Conservation (phyloP, 768 basidiomycete genomes). For the Tricholoma bakamatsutake region DNA sequence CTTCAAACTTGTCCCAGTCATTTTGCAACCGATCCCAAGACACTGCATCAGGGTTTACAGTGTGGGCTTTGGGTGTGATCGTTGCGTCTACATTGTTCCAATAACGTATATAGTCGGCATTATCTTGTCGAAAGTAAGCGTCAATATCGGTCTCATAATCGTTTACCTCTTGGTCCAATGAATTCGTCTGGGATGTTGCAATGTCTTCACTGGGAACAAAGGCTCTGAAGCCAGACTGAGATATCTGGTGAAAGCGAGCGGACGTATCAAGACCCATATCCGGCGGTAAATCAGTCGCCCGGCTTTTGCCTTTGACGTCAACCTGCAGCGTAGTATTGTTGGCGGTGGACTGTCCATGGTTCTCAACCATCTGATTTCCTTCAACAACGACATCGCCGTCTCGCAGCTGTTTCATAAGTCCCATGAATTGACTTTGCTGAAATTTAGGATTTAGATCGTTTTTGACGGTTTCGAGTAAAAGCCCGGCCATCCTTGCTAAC, state of each 20-base stretch:
- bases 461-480: constrained; percentile 70
- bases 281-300: constrained; percentile 29
- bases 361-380: constrained; percentile 71
- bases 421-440: constrained; percentile 76
- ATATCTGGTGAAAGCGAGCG: background rate
- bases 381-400: constrained; percentile 76
- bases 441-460: constrained; percentile 82
- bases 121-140: constrained; percentile 67
- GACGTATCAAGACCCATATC: background rate
- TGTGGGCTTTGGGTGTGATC: constrained; percentile 8
- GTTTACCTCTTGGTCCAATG: background rate
- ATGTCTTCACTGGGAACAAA: background rate
- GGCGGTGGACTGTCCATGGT: constrained; percentile 26
- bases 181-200: background rate
- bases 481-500: constrained; percentile 74
- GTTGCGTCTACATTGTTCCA: constrained; percentile 43
- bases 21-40: constrained; percentile 66
- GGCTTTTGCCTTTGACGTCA: constrained; percentile 69
- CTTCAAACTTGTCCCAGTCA: constrained; percentile 82
- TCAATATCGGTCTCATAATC: constrained; percentile 45
- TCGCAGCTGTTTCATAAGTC: constrained; percentile 78
- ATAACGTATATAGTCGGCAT: constrained; percentile 56
- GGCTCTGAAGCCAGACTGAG: background rate
- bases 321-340: constrained; percentile 3
- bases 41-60: constrained; percentile 21